These are phyloP conservation scores for Musa troglodytarum DNA, from an alignment of 176 grass and related monocot species.

Conservation along the genomic window DNA sequence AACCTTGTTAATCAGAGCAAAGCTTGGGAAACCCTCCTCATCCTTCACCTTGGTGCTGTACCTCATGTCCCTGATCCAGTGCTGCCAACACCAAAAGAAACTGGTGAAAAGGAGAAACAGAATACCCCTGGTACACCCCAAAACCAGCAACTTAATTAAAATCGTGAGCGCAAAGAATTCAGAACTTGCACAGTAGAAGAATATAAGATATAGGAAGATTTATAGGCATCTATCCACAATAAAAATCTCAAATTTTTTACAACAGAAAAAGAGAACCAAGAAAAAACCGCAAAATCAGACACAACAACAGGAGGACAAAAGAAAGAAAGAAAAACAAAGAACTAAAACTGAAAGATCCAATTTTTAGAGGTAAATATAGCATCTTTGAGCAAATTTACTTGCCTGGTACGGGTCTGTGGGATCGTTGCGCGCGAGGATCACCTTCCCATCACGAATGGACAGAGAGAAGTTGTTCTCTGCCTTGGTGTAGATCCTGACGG, in stretches of 20 bases:
- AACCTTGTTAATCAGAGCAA: constrained; percentile 67
- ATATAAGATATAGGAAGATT: background rate
- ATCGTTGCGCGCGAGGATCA: constrained; percentile 57
- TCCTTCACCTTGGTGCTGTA: constrained; percentile 65
- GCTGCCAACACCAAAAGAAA: constrained; percentile 19
- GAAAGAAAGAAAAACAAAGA: no score
- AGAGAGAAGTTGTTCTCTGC: constrained; percentile 61
- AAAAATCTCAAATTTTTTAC: background rate
- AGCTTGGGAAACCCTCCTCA: constrained; percentile 57
- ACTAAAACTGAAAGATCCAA: background rate
- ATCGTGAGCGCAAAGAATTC: no score
- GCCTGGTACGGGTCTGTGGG: constrained; percentile 65
- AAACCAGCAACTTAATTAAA: background rate
- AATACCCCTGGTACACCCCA: background rate
- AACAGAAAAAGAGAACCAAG: background rate
- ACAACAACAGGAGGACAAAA: background rate
- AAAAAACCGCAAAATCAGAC: background rate
- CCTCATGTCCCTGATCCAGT: constrained; percentile 75
- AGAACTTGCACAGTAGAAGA: no score
- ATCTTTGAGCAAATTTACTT: background rate
- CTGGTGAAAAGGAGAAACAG: background rate
- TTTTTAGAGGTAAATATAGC: background rate
- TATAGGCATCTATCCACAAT: background rate
- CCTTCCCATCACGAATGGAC: constrained; percentile 58
- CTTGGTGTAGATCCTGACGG: constrained; percentile 82